These are phyloP conservation scores for Astragalus glycyphyllos DNA, from an alignment of 306 rosid genomes.

Conservation along the genomic window DNA sequence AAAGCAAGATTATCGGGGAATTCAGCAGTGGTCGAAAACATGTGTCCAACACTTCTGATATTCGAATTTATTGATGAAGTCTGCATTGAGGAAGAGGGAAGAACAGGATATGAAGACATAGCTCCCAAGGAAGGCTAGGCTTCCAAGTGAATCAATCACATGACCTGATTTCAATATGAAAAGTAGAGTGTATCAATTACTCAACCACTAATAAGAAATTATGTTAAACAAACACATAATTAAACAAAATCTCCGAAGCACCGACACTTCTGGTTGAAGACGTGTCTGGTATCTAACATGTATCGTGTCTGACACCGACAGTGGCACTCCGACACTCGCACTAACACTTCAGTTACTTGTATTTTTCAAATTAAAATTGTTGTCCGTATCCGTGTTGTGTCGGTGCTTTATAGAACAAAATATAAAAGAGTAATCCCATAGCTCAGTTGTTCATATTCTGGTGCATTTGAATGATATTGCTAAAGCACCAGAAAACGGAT, in stretches of 20 bases:
- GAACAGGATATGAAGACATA: constrained; percentile 60
- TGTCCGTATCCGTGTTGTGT: too few relatives aligned
- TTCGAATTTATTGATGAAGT: constrained; percentile 52
- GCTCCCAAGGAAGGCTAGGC: constrained; percentile 21
- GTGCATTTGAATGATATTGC: background rate
- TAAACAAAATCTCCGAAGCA: constrained; percentile 6
- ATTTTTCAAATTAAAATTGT: too few relatives aligned
- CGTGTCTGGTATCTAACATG: too few relatives aligned
- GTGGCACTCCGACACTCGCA: too few relatives aligned
- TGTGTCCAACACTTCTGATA: constrained; percentile 50
- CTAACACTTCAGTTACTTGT: too few relatives aligned
- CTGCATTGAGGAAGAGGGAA: constrained; percentile 49
- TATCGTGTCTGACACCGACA: too few relatives aligned
- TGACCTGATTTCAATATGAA: constrained; percentile 44
- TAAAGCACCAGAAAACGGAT: constrained; percentile 25
- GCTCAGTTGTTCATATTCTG: too few relatives aligned
- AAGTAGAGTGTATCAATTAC: constrained; percentile 36
- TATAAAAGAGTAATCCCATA: too few relatives aligned
- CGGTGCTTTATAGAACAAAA: too few relatives aligned
- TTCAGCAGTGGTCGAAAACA: constrained; percentile 53
- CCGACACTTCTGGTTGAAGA: too few relatives aligned
- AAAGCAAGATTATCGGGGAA: constrained; percentile 40
- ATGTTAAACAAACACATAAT: constrained; percentile 33
- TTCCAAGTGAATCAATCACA: constrained; percentile 38
- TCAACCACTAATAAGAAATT: constrained; percentile 32